Base-by-base conservation (phyloP, 306 rosid genomes). In the Quercus aquifolioides region DNA sequence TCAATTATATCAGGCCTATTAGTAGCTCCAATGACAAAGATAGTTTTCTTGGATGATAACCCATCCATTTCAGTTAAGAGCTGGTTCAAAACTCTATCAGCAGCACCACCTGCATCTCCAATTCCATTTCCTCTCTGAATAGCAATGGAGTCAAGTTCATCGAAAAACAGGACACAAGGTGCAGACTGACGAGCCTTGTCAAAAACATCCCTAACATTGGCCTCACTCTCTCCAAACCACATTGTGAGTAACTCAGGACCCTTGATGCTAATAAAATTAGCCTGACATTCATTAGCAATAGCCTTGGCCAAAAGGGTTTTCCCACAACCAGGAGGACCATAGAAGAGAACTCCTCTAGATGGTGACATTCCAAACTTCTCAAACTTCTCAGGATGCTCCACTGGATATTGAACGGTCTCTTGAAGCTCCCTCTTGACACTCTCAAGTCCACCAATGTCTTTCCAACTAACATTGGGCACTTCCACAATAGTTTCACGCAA, bases 181-280 rank as follows among this genome's bases (percentile, higher is more conserved):
- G 54, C 54, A 49, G 54, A 49, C 54, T 49, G 54, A 13, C 54
- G 54, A 49, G 54, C 54, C 0, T 49, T 49, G 54, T 49, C 54
- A 49, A 49, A 49, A 49, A 49, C 54, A 49, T 49, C 17, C 54
- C 54, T 49, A 49, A 49, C 54, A 3, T 49, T 49, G 54, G 65
- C 65, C 65, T 59, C 65, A 59, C 65, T 59, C 65, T 59, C 65
- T 49, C 12, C 65, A 59, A 59, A 59, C 65, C 65, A 59, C 65
- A 59, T 59, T 59, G 65, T 59, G 65, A 59, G 65, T 59, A 59
- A 7, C 30, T 59, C 65, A 8, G 25, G 65, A n/a, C 65, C 65
- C 25, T 59, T 59, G 23, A 59, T 18, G 65, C 65, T 59, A n/a
- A 59, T 21, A 23, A 59, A 59, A 59, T 59, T 59, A n/a, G 65